phyloP scores from a whole-genome alignment of 257 asterid species.

The Henckelia pumila region DNA sequence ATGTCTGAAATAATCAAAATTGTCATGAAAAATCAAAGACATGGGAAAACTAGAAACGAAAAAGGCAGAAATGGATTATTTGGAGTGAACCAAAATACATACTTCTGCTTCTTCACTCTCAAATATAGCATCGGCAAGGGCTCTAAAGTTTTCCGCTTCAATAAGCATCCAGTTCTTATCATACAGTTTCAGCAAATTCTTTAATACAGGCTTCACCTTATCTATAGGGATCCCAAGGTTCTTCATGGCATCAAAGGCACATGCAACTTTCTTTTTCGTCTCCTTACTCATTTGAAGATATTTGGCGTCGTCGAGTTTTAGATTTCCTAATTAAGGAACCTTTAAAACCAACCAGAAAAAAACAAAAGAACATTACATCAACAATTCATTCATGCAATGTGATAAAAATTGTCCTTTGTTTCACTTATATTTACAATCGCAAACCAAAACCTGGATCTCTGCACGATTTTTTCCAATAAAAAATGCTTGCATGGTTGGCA shows the following conservation, averaged over 20 bases:
- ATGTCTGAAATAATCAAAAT: background rate
- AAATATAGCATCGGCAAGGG: slow-evolving; percentile 82
- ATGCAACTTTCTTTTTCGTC: slow-evolving; percentile 39
- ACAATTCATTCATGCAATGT: background rate
- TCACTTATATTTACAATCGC: background rate
- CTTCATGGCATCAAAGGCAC: slow-evolving; percentile 77
- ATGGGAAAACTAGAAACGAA: slow-evolving; percentile 4
- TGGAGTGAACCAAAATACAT: slow-evolving; percentile 25
- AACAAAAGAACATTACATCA: background rate
- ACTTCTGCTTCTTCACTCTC: slow-evolving; percentile 68
- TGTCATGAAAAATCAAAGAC: background rate
- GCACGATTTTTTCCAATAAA: background rate
- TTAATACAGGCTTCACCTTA: slow-evolving; percentile 74
- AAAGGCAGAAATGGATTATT: slow-evolving; percentile 8
- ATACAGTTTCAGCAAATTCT: slow-evolving; percentile 55
- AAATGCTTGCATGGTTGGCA: background rate
- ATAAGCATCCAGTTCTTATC: slow-evolving; percentile 79
- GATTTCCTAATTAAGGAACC: slow-evolving; percentile 24
- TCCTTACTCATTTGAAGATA: slow-evolving; percentile 38
- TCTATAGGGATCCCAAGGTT: slow-evolving; percentile 57
- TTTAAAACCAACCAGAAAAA: slow-evolving; percentile 28
- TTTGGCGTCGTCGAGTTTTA: slow-evolving; percentile 21
- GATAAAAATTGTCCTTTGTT: background rate
- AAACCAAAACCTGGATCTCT: background rate
- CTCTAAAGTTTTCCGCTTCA: slow-evolving; percentile 77